Base-by-base conservation (phyloP, 352 stramenopile species). In the Plasmopara muralis region DNA sequence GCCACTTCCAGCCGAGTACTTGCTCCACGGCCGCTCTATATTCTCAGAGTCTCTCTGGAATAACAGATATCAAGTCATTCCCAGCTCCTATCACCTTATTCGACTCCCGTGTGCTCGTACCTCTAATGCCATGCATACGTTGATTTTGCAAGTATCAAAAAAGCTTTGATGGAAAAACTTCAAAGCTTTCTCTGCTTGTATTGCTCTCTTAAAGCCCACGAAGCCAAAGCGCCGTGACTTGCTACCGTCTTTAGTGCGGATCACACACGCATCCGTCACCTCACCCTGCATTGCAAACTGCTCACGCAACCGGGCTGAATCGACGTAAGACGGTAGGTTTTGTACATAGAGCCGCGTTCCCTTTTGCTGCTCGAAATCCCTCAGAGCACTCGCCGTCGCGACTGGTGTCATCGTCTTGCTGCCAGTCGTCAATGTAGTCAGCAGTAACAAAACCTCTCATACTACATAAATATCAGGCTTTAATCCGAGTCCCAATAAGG, bases 201-300 rank as follows among this genome's bases (percentile, higher is more conserved):
- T 46, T 6, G 64, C 64, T 20, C 68, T 83, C 66, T 93, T 93
- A 53, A 75, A 93, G 53, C 82, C 82, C 28, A 93, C 82, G 50
- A 93, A 93, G 47, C 82, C 82, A 41, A 93, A 93, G 53, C 82
- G 82, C 6, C 82, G 73, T 16, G 82, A 93, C 63, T 85, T 85
- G 51, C 81, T 74, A 43, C 83, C 84, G 54, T 95, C 83, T 57
- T 95, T 95, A n/a, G 83, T 95, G 58, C 78, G 77, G 46, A 95
- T 78, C 38, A 97, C 83, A 33, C 79, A 85, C 25, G 86, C 84
- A 66, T 97, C 88, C 34, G 88, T 96, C 52, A 97, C 85, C 43
- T 93, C 78, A 12, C 85, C 82, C 50, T 89, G 64, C 16, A 64
- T 40, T n/a, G 57, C 66, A 49, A 95, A 95, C 47, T 90, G 82